Percentiles rank a stretch among this genome's conserved stretches.
phyloP scores from a whole-genome alignment of 129 eudicot genomes.

The Helichrysum umbraculigerum region DNA sequence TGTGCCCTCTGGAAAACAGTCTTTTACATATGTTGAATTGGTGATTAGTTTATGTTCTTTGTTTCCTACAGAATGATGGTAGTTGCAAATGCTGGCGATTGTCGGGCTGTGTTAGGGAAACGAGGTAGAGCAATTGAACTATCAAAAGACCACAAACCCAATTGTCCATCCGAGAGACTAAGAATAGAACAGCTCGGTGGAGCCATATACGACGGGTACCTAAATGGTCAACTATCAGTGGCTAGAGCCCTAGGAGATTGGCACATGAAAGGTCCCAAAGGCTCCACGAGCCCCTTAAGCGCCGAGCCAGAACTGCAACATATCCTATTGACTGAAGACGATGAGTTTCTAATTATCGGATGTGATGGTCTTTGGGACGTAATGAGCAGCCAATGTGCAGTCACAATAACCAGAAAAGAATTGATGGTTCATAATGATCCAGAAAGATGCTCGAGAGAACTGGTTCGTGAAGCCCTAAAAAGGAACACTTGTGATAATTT shows the following conservation, averaged over 20 bases:
- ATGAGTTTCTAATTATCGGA: conserved; percentile 82
- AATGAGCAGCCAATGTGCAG: conserved; percentile 90
- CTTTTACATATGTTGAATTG: not conserved
- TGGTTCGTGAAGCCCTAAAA: conserved; percentile 76
- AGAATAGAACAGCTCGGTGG: conserved; percentile 87
- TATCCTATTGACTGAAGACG: conserved; percentile 54
- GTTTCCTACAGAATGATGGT: conserved; percentile 48
- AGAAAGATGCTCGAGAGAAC: conserved; percentile 73
- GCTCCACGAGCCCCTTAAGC: conserved; percentile 67
- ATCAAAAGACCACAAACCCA: conserved; percentile 88
- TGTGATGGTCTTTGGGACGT: conserved; percentile 97
- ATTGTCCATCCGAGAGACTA: conserved; percentile 52
- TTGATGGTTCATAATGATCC: conserved; percentile 87
- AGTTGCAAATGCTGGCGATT: conserved; percentile 90
- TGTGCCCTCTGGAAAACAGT: not conserved
- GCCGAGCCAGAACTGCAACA: conserved; percentile 81
- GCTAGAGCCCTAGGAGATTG: conserved; percentile 95
- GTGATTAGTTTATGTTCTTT: conserved; percentile 4
- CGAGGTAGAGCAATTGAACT: conserved; percentile 80
- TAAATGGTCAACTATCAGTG: conserved; percentile 81
- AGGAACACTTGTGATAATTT: conserved; percentile 74
- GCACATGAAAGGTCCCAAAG: conserved; percentile 95
- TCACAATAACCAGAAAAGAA: conserved; percentile 62
- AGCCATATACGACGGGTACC: conserved; percentile 81
- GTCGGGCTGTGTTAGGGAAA: conserved; percentile 87